Evolutionary conservation across 2,329 filamentous ascomycete genomes (phyloP).

Genomic region (Ilyonectria robusta): DNA sequence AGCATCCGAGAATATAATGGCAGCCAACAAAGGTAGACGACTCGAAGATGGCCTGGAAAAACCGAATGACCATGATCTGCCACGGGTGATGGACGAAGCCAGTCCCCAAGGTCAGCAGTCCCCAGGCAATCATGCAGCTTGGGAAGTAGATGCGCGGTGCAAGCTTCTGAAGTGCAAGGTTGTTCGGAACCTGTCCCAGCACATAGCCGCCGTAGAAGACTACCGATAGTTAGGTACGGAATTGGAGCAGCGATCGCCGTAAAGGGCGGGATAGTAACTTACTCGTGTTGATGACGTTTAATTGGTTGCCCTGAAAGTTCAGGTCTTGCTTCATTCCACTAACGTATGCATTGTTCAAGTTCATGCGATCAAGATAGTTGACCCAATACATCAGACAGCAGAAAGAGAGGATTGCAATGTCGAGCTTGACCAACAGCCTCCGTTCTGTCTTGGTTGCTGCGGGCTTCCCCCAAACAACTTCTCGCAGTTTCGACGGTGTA

Average conservation of each 20-base stretch:
- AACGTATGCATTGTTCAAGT: constrained; percentile 50
- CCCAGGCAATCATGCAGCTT: constrained; percentile 72
- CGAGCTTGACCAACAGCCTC: no score
- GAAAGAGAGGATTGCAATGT: no score
- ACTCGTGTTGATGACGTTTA: neutral
- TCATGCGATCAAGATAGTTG: constrained; percentile 27
- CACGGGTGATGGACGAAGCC: no score
- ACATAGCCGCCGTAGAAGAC: constrained; percentile 24
- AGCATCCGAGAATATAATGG: constrained; percentile 55
- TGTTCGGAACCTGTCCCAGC: constrained; percentile 70
- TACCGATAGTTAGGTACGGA: neutral
- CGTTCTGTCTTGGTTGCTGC: no score
- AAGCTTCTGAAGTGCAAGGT: constrained; percentile 70
- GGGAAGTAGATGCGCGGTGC: constrained; percentile 70
- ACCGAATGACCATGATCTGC: no score
- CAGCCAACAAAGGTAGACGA: no score
- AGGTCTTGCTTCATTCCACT: constrained; percentile 53
- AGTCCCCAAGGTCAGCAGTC: constrained; percentile 44
- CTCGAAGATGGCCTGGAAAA: no score
- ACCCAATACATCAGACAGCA: constrained; percentile 22
- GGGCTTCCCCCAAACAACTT: no score
- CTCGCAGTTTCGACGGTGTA: no score
- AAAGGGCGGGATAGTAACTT: neutral
- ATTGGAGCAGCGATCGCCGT: neutral
- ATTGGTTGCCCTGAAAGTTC: constrained; percentile 44